Conservation (phyloP, 2,329 filamentous ascomycete genomes). For the Paecilomyces niveus region DNA sequence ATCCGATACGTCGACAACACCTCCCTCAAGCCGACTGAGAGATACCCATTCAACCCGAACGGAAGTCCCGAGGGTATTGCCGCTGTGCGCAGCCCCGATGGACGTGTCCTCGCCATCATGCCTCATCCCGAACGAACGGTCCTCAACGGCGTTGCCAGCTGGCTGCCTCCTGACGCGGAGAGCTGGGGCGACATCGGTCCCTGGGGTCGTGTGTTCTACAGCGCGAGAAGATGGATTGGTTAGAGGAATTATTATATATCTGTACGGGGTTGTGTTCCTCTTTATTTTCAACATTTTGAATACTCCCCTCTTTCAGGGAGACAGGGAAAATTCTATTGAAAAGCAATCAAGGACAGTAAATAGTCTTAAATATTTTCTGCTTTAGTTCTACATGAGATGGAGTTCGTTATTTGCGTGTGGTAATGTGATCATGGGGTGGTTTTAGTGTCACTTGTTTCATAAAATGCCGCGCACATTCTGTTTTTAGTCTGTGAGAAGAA, state of each 20-base stretch:
- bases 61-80: constrained; percentile 76
- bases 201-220: constrained; percentile 81
- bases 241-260: constrained; percentile 20
- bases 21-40: constrained; percentile 61
- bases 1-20: constrained; percentile 83
- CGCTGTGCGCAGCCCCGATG: constrained; percentile 68
- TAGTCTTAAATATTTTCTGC: background rate
- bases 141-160: constrained; percentile 70
- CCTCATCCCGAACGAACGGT: constrained; percentile 90
- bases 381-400: background rate
- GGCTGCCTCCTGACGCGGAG: constrained; percentile 56
- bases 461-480: background rate
- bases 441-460: background rate
- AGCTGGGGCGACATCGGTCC: constrained; percentile 77
- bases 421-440: background rate
- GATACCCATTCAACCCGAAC: constrained; percentile 86
- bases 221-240: constrained; percentile 80
- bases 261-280: background rate
- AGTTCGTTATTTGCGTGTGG: background rate
- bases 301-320: background rate
- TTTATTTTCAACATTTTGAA: background rate
- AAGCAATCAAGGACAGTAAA: background rate
- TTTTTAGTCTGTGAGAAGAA: background rate
- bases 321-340: background rate
- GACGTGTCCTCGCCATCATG: constrained; percentile 82